Percentiles rank a stretch among this genome's conserved stretches.
Evolutionary conservation across 768 basidiomycete genomes (phyloP).

Genomic region (Russula foetens): DNA sequence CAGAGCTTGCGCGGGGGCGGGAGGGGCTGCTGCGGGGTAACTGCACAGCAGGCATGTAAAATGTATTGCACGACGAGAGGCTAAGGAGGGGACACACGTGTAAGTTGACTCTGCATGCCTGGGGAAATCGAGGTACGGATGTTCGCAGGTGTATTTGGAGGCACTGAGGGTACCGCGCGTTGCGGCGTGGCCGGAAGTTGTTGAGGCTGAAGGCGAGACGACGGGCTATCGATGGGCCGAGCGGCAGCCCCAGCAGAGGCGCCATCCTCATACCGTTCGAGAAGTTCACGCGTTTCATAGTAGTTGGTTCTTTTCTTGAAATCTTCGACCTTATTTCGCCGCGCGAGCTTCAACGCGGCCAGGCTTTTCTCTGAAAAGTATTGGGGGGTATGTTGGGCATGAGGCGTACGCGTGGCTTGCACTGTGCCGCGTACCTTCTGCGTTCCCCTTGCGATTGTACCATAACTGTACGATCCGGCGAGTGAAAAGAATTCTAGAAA

Average conservation of each 20-base stretch:
- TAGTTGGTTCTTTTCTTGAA: conserved; percentile 98
- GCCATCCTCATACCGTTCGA: conserved; percentile 82
- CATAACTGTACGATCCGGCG: conserved; percentile 76
- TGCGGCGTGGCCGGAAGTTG: conserved; percentile 22
- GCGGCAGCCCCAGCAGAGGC: conserved; percentile 32
- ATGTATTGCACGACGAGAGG: background rate
- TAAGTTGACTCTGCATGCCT: conserved; percentile 30
- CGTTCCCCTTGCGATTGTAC: conserved; percentile 73
- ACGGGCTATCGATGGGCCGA: conserved; percentile 27
- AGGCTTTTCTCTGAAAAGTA: conserved; percentile 63
- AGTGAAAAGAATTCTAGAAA: conserved; percentile 58
- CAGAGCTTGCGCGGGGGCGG: conserved; percentile 62
- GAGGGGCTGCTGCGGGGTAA: conserved; percentile 33
- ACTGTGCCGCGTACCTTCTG: conserved; percentile 52
- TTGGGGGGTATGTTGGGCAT: background rate
- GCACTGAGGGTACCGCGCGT: conserved; percentile 24
- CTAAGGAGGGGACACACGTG: conserved; percentile 28
- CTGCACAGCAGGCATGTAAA: conserved; percentile 21
- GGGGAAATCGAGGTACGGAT: conserved; percentile 21
- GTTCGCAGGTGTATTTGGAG: conserved; percentile 18
- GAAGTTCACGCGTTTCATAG: conserved; percentile 80
- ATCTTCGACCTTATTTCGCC: conserved; percentile 83
- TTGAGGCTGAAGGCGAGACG: conserved; percentile 28
- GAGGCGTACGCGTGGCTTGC: background rate
- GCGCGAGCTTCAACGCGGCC: conserved; percentile 61